Base-by-base conservation (phyloP, 257 asterid genomes). In the Mitragyna speciosa region DNA sequence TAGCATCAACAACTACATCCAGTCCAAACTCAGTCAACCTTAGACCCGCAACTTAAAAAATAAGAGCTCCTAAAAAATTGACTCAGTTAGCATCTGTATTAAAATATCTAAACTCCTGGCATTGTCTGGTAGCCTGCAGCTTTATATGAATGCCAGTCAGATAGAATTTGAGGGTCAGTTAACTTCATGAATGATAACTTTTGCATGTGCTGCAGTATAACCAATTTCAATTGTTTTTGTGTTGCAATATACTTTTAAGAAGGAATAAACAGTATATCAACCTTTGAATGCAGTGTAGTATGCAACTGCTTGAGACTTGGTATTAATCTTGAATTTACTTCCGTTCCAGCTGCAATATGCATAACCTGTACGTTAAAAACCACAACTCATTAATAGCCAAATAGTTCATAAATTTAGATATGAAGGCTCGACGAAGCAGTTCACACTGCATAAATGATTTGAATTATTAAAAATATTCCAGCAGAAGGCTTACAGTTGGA, bases 321-420 rank as follows among this genome's bases (percentile, higher is more conserved):
- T 76, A 94, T 69, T 81, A 96, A 88, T 86, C 92, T 82, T 79
- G 93, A 86, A 85, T 96, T 94, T 79, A 92, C 87, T 89, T 96
- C 99, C 86, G 87, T 79, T 49, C 94, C 99, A 65, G 97, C 99
- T 64, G 98, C 99, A 86, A 96, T 96, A 82, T 96, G 99, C 99
- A 96, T 96, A 78, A 96, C 99, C 99, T 96, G 76, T 61, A 69
- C 54, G 80, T 72, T 69, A 85, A 68, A 79, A 76, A 78, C 43
- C 48, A 68, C 81, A 76, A 49, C 65, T 6, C 58, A 59, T 59
- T 73, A 65, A 11, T n/a, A 64, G 39, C 64, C 56, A 54, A 33
- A 69, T 49, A 69, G 36, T 56, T 65, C 28, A 59, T 2, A 72
- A 43, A 28, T 49, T 28, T 74, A 70, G 61, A 36, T 67, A 68